Conservation (phyloP, 345 rosid species). For the Isatis tinctoria region DNA sequence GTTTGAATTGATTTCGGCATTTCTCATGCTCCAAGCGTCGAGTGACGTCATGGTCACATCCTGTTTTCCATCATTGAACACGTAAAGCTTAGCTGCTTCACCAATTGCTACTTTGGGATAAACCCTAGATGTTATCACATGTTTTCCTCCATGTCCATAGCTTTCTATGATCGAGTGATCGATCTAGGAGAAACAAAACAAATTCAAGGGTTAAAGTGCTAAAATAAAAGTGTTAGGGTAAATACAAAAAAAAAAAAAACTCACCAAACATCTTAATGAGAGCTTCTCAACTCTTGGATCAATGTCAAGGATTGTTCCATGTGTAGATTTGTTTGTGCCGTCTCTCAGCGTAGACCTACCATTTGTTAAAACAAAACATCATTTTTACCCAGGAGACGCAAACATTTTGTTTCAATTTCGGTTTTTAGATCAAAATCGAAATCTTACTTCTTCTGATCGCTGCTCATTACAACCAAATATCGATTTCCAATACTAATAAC, state of each 20-base stretch:
- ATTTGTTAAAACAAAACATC: too few relatives aligned
- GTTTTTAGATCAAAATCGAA: neutral
- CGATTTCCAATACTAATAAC: neutral
- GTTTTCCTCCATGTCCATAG: conserved; percentile 50
- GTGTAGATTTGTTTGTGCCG: conserved; percentile 31
- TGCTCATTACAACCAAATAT: neutral
- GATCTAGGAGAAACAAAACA: conserved; percentile 26
- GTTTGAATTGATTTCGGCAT: conserved; percentile 33
- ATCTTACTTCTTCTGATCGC: neutral
- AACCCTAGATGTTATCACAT: conserved; percentile 55
- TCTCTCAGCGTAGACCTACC: conserved; percentile 50
- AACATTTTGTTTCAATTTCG: too few relatives aligned
- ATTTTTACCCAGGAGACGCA: too few relatives aligned
- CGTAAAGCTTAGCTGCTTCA: conserved; percentile 31
- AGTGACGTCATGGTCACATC: conserved; percentile 36
- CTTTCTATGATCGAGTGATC: conserved; percentile 50
- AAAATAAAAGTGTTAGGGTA: neutral
- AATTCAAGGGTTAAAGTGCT: neutral
- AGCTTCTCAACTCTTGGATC: conserved; percentile 40
- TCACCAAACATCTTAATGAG: conserved; percentile 53
- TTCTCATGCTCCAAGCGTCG: conserved; percentile 62
- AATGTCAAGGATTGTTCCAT: conserved; percentile 42
- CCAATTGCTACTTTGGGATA: conserved; percentile 46
- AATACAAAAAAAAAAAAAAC: neutral
- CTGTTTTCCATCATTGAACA: conserved; percentile 46